Conservation (phyloP, 2,329 filamentous ascomycete genomes). For the Penicillium sp. region DNA sequence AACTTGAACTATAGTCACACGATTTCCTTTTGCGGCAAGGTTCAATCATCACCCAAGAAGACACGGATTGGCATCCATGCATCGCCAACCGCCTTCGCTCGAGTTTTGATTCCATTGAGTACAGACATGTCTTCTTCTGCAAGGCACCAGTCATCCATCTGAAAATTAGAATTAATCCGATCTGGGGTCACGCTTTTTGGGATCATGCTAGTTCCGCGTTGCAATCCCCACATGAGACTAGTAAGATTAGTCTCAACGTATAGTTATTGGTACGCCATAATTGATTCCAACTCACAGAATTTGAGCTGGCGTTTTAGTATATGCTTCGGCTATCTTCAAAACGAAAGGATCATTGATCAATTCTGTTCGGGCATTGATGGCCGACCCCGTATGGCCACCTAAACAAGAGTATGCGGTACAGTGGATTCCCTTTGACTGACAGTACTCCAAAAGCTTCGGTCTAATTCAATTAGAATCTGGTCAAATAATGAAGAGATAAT, state of each 20-base stretch:
- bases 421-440: conserved; percentile 74
- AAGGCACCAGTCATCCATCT: neutral
- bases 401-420: conserved; percentile 69
- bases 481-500: too few relatives aligned
- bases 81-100: neutral
- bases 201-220: conserved; percentile 76
- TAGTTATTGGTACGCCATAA: neutral
- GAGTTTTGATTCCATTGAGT: neutral
- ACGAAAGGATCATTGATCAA: conserved; percentile 58
- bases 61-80: conserved; percentile 1
- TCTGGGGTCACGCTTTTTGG: conserved; percentile 74
- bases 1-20: too few relatives aligned
- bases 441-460: conserved; percentile 71
- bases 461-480: neutral
- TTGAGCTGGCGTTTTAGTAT: conserved; percentile 10
- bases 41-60: neutral
- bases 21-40: too few relatives aligned
- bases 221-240: conserved; percentile 70
- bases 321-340: neutral
- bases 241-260: neutral
- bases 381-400: conserved; percentile 54
- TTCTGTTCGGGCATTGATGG: conserved; percentile 63
- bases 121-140: neutral
- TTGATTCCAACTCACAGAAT: conserved; percentile 20
- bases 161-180: conserved; percentile 54